Evolutionary conservation across 176 grass and related monocot genomes (phyloP).

Genomic region (Musa schizocarpa): DNA sequence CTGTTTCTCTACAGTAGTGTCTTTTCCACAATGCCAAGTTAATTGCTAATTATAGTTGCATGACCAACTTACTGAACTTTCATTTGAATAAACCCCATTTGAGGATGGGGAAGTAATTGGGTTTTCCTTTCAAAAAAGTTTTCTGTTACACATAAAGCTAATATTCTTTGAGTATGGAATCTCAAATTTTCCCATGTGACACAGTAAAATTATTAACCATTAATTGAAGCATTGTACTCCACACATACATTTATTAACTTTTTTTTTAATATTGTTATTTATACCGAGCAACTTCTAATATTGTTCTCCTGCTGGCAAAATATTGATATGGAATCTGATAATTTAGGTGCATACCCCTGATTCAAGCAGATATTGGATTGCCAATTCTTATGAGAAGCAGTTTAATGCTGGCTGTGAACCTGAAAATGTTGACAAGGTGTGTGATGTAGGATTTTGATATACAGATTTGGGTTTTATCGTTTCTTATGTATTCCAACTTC

Average conservation of each 20-base stretch:
- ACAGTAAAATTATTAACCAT: too few species aligned
- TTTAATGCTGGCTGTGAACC: slow-evolving; percentile 72
- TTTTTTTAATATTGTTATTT: not conserved
- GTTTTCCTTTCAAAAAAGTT: not conserved
- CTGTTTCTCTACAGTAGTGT: too few species aligned
- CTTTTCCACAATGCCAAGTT: too few species aligned
- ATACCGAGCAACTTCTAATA: not conserved
- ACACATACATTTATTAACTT: not conserved
- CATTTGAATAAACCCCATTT: not conserved
- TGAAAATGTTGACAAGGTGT: slow-evolving; percentile 98
- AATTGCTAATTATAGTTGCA: too few species aligned
- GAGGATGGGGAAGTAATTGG: not conserved
- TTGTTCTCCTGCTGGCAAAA: not conserved
- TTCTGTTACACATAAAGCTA: not conserved
- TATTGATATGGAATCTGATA: not conserved
- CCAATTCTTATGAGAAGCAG: slow-evolving; percentile 69
- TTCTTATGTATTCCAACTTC: not conserved
- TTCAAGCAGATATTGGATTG: slow-evolving; percentile 96
- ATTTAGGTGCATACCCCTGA: slow-evolving; percentile 90
- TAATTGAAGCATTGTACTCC: not conserved
- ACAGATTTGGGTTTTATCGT: not conserved
- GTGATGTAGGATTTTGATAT: not conserved
- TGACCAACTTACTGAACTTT: not conserved
- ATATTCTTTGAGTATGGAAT: not conserved
- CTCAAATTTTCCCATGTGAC: too few species aligned